Evolutionary conservation across 192 early-diverging fungal species (phyloP).

Genomic region (Dissophora ornata): DNA sequence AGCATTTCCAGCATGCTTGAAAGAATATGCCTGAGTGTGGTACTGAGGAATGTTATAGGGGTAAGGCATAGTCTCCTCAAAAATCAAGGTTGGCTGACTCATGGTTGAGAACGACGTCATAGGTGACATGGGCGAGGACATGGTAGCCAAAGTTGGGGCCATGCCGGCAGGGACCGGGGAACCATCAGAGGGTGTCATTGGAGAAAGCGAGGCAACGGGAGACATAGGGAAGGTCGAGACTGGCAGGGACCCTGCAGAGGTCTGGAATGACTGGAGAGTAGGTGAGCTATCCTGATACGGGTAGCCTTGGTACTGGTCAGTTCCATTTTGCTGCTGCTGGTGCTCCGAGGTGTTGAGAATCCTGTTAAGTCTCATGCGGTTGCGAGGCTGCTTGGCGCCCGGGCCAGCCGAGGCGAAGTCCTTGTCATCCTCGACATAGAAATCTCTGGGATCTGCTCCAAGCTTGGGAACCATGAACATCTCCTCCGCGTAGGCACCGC

Average conservation of each 20-base stretch:
- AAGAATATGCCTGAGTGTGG: slow-evolving; percentile 35
- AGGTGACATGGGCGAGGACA: slow-evolving; percentile 48
- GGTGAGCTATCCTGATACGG: slow-evolving; percentile 33
- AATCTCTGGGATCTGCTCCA: slow-evolving; percentile 42
- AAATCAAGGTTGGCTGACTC: slow-evolving; percentile 44
- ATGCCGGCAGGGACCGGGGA: slow-evolving; percentile 41
- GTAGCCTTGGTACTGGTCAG: slow-evolving; percentile 18
- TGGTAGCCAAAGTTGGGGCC: slow-evolving; percentile 41
- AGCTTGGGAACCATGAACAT: slow-evolving; percentile 48
- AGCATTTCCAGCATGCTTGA: slow-evolving; percentile 56
- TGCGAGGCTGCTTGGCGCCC: slow-evolving; percentile 52
- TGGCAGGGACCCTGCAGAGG: slow-evolving; percentile 23
- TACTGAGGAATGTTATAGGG: slow-evolving; percentile 36
- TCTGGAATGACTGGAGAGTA: slow-evolving; percentile 40
- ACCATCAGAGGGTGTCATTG: slow-evolving; percentile 28
- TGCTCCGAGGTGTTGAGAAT: slow-evolving; percentile 42
- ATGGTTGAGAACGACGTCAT: slow-evolving; percentile 50
- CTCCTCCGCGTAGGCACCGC: slow-evolving; percentile 26
- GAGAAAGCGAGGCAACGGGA: slow-evolving; percentile 28
- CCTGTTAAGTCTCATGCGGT: slow-evolving; percentile 49
- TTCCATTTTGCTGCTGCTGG: slow-evolving; percentile 9
- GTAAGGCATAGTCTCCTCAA: slow-evolving; percentile 50
- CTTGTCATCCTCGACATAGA: slow-evolving; percentile 42
- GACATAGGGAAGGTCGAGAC: slow-evolving; percentile 44
- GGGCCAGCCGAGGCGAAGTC: slow-evolving; percentile 35